Evolutionary conservation across 164 flowering plant species (phyloP), one percentile per base, ranked within the genome.

Genomic region (Nelumbo lutea): DNA sequence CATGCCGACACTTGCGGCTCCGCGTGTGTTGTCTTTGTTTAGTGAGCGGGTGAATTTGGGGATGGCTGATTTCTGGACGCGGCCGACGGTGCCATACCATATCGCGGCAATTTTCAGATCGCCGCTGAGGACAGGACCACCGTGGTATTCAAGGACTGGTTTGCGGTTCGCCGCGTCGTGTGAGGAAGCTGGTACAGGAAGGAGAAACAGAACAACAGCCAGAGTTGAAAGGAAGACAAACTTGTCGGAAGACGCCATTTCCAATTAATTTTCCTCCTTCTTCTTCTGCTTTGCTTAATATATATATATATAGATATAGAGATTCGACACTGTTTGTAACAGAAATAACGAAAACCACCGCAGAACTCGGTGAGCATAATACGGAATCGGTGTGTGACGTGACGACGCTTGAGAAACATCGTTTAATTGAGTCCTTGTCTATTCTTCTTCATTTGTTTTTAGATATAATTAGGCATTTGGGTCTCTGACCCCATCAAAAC

Each of bases 81-180:
- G 69, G 1, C 80, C 81, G 46, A 81, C 70, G 1, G 42, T 76
- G 5, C 85, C 86, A 66, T 82, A 84, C 83, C 84, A 84, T 0
- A 84, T 0, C n/a, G 81, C 51, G 40, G 75, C 70, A 0, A 84
- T 60, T 61, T 78, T 68, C 10, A 84, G 5, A 7, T 71, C 46
- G 6, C 87, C 82, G 2, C 65, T 67, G 51, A 81, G 80, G 57
- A 84, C 13, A 3, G 79, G 79, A 13, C 87, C 87, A 1, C 63
- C 66, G 48, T 80, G 80, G 27, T 27, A 27, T 27, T 27, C 27
- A 27, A 27, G 27, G 27, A 27, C 27, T 27, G 27, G 27, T 27
- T 27, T 27, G 27, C 27, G 27, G 27, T 27, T 27, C 27, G 27
- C 27, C 27, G 27, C 27, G 27, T 27, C 77, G 75, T 62, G 7